phyloP scores from a whole-genome alignment of 306 rosid species.

The Castanea crenata region DNA sequence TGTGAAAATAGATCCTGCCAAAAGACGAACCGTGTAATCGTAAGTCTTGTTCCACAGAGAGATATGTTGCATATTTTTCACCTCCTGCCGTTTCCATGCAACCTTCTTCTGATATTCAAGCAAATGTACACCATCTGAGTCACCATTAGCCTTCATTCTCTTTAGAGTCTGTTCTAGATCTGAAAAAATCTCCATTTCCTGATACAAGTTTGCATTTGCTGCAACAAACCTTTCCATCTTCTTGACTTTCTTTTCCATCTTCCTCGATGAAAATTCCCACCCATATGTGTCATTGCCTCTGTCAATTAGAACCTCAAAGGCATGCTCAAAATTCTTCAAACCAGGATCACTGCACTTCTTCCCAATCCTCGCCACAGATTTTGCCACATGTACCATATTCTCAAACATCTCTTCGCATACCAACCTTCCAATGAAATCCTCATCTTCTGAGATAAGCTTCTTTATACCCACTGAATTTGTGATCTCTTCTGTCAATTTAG shows the following conservation, averaged over 20 bases:
- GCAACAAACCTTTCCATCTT: conserved; percentile 85
- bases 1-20: conserved; percentile 81
- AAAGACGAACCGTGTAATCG: conserved; percentile 62
- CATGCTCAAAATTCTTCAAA: conserved; percentile 59
- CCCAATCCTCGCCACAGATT: conserved; percentile 80
- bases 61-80: conserved; percentile 61
- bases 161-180: conserved; percentile 83
- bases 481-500: conserved; percentile 73
- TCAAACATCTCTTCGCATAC: conserved; percentile 73
- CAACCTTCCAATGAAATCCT: conserved; percentile 51
- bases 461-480: conserved; percentile 65
- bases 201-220: conserved; percentile 77
- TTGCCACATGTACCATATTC: conserved; percentile 66
- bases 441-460: conserved; percentile 86
- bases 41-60: conserved; percentile 88
- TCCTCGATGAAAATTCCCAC: conserved; percentile 66
- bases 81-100: conserved; percentile 73
- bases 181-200: conserved; percentile 86
- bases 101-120: conserved; percentile 79
- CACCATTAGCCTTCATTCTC: conserved; percentile 70
- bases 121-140: conserved; percentile 44
- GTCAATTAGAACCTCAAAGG: conserved; percentile 53
- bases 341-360: conserved; percentile 75
- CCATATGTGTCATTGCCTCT: conserved; percentile 59
- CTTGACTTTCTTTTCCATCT: conserved; percentile 84